Evolutionary conservation across 2,329 filamentous ascomycete genomes (phyloP), one percentile per base, ranked within the genome.

Genomic region (Chrysoporthe austroafricana): DNA sequence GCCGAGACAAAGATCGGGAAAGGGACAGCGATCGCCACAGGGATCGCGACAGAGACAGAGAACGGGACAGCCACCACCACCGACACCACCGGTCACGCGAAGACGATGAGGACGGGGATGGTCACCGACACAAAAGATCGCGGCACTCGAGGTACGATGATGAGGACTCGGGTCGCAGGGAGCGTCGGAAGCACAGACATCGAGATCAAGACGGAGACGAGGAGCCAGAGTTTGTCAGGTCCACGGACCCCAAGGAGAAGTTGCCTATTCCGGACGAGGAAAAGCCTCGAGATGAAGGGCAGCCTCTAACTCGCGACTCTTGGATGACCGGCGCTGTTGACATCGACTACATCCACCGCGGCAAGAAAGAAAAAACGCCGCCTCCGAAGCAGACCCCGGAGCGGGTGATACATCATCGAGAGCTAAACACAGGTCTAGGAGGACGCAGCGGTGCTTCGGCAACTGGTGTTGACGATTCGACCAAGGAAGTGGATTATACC

Each of bases 261-360:
- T 73, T 84, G 0, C 84, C 84, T 1, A 72, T 84, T 4, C 85
- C 83, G 0, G 81, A 87, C 48, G 75, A 76, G 39, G 72, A 73
- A 56, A 63, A 63, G 11, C 70, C 76, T 18, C 69, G 74, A 42
- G 69, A 70, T 18, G 70, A 77, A 70, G 73, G 70, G 72, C 78
- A 75, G 68, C 76, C 79, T 1, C 74, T 90, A 43, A 85, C 89
- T 72, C 88, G 96, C 71, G 96, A 98, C 77, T 88, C 91, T 0
- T 99, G 96, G 94, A 99, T 99, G 96, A 90, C 94, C 69, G 91
- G 91, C 0, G 88, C 90, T 0, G 80, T 97, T 46, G 90, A 94
- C 64, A 84, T 98, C 67, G 94, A 98, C 75, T 97, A 97, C 76
- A 85, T 93, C 62, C 86, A 92, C 75, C 84, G 87, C 69, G 82